A percentile compares a stretch with the other conserved stretches of the same genome.
Evolutionary conservation across 257 asterid genomes (phyloP).

Genomic region (Solanum lignicaule): DNA sequence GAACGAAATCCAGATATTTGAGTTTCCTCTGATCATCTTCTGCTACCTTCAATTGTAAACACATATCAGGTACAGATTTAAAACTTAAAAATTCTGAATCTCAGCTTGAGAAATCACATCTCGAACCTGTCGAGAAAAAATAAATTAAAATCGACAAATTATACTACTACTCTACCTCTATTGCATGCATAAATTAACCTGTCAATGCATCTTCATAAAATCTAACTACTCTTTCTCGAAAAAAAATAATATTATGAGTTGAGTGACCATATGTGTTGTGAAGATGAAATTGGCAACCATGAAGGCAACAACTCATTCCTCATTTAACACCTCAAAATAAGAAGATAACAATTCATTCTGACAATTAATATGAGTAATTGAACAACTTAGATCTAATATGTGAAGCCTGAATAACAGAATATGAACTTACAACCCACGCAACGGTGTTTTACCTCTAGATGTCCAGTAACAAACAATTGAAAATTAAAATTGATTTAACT

Average conservation of each 20-base stretch:
- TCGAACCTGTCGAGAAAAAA: neutral
- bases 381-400: neutral
- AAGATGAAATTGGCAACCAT: neutral
- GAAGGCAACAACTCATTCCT: neutral
- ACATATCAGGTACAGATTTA: neutral
- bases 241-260: neutral
- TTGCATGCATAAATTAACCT: neutral
- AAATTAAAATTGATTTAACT: neutral
- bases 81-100: neutral
- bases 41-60: constrained; percentile 12
- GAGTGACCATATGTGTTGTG: neutral
- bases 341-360: neutral
- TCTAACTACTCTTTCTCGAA: neutral
- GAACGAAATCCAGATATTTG: constrained; percentile 61
- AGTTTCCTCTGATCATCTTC: constrained; percentile 32
- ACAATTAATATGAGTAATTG: neutral
- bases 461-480: too few species aligned
- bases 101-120: neutral
- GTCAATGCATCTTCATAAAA: neutral
- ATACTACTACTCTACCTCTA: neutral
- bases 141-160: neutral
- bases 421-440: neutral
- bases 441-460: neutral
- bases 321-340: neutral
- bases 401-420: neutral